Evolutionary conservation across 805 yeast genomes (phyloP).

Genomic region (Jamesozyma piceae): DNA sequence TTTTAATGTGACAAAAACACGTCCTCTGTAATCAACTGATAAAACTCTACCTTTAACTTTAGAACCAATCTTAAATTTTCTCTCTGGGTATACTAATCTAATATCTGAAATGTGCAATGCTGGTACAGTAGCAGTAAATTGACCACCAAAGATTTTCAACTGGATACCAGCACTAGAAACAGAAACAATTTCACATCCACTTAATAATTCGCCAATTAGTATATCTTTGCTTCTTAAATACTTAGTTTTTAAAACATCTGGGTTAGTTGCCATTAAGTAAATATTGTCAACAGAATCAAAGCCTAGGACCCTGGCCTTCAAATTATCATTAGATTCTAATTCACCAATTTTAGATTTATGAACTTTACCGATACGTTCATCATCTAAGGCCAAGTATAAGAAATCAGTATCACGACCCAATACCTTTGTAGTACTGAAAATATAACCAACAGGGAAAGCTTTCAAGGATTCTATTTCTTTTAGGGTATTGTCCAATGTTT

Average conservation of each 20-base stretch:
- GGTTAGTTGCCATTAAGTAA: conserved; percentile 60
- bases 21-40: conserved; percentile 38
- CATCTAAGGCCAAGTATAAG: conserved; percentile 49
- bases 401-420: conserved; percentile 50
- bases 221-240: conserved; percentile 65
- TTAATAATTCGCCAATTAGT: conserved; percentile 59
- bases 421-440: conserved; percentile 43
- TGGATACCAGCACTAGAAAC: conserved; percentile 57
- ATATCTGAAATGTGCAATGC: conserved; percentile 74
- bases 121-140: conserved; percentile 68
- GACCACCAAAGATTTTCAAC: conserved; percentile 51
- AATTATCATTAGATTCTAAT: conserved; percentile 47
- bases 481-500: conserved; percentile 20
- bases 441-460: conserved; percentile 74
- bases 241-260: conserved; percentile 50
- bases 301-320: conserved; percentile 74
- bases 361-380: conserved; percentile 55
- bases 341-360: conserved; percentile 63
- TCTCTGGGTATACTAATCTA: conserved; percentile 78
- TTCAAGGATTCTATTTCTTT: conserved; percentile 35
- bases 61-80: conserved; percentile 79
- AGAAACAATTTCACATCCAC: conserved; percentile 46
- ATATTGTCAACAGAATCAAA: conserved; percentile 57
- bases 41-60: conserved; percentile 70
- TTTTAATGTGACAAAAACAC: conserved; percentile 61